These are phyloP conservation scores for Umbilicus rupestris DNA, from an alignment of 164 flowering plant species.

Conservation along the genomic window DNA sequence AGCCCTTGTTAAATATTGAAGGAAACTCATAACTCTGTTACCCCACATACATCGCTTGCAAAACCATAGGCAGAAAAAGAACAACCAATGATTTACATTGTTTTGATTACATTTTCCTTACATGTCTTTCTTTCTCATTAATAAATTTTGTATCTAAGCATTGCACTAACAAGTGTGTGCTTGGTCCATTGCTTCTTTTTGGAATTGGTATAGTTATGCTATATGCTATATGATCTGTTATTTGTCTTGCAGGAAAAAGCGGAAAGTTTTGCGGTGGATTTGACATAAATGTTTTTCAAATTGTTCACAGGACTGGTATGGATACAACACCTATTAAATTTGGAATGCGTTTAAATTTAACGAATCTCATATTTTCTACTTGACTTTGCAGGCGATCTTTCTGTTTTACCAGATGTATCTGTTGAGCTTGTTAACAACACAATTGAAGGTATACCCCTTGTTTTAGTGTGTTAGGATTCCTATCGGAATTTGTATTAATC, in stretches of 20 bases:
- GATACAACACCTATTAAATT: background rate
- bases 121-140: no score
- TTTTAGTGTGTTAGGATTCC: background rate
- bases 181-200: background rate
- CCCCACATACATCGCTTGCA: no score
- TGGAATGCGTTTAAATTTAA: background rate
- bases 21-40: no score
- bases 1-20: no score
- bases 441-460: conserved; percentile 55
- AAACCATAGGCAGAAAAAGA: no score
- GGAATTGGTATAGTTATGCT: background rate
- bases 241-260: conserved; percentile 44
- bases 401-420: conserved; percentile 62
- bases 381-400: conserved; percentile 60
- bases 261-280: conserved; percentile 84
- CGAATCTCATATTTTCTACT: conserved; percentile 1
- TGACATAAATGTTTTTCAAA: conserved; percentile 66
- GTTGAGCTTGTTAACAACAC: conserved; percentile 55
- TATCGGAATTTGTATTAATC: background rate
- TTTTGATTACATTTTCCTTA: no score
- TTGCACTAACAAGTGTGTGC: no score
- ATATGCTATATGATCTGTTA: background rate
- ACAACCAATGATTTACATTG: no score
- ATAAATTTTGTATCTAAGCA: no score
- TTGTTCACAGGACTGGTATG: conserved; percentile 58